Evolutionary conservation across 495 filamentous ascomycete genomes (phyloP).

Genomic region (Trichoderma erinaceum): DNA sequence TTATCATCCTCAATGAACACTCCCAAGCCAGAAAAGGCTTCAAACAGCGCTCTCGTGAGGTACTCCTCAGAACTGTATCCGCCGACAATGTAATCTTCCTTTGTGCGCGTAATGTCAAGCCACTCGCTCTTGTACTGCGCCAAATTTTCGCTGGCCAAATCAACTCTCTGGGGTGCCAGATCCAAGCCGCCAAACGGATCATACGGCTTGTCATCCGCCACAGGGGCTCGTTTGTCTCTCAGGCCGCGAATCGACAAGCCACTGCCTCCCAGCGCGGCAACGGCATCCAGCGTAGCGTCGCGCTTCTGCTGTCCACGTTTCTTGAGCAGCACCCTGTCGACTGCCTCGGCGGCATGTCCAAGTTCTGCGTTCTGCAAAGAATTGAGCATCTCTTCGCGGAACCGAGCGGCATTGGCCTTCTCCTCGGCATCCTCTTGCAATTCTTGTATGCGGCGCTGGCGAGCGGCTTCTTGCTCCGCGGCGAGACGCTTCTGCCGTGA

Average conservation of each 20-base stretch:
- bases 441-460: slow-evolving; percentile 53
- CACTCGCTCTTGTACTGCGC: slow-evolving; percentile 55
- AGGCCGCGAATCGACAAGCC: slow-evolving; percentile 67
- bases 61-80: slow-evolving; percentile 81
- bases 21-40: slow-evolving; percentile 84
- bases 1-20: slow-evolving; percentile 77
- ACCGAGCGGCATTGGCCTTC: slow-evolving; percentile 42
- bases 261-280: slow-evolving; percentile 25
- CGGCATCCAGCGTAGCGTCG: slow-evolving; percentile 23
- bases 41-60: slow-evolving; percentile 68
- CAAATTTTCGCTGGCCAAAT: slow-evolving; percentile 37
- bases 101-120: slow-evolving; percentile 56
- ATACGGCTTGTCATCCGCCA: slow-evolving; percentile 54
- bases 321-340: slow-evolving; percentile 62
- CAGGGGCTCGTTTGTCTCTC: slow-evolving; percentile 48
- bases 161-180: slow-evolving; percentile 62
- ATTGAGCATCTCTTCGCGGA: slow-evolving; percentile 45
- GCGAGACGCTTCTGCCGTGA: slow-evolving; percentile 30
- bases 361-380: slow-evolving; percentile 42
- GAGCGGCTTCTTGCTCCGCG: slow-evolving; percentile 46
- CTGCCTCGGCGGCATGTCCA: slow-evolving; percentile 47
- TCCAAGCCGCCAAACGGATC: slow-evolving; percentile 80
- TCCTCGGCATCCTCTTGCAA: slow-evolving; percentile 48
- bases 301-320: slow-evolving; percentile 47
- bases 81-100: slow-evolving; percentile 60